A percentile compares a stretch with the other conserved stretches of the same genome.
Conservation (phyloP, 208 protist species). For the Trypanosoma boissoni region DNA sequence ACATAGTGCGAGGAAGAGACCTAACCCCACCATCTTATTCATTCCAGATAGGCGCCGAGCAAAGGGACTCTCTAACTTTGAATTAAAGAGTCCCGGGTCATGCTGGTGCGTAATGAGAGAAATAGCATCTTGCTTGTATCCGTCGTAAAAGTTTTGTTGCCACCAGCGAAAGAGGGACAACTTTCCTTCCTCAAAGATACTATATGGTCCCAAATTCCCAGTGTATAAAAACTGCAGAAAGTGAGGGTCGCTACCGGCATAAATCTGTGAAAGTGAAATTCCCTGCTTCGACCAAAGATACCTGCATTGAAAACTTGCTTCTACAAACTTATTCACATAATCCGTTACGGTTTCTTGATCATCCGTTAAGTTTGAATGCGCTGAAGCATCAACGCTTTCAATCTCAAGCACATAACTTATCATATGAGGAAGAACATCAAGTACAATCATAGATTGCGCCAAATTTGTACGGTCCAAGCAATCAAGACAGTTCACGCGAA, state of each 20-base stretch:
- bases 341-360: no score
- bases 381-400: no score
- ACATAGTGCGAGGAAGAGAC: constrained; percentile 35
- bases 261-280: constrained; percentile 64
- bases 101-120: constrained; percentile 75
- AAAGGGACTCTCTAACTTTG: constrained; percentile 65
- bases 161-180: constrained; percentile 64
- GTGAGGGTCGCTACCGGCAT: constrained; percentile 68
- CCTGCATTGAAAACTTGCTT: constrained; percentile 18
- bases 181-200: constrained; percentile 20
- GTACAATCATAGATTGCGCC: constrained; percentile 49
- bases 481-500: constrained; percentile 83
- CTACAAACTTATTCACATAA: neutral
- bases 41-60: constrained; percentile 57
- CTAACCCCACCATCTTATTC: constrained; percentile 54
- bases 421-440: constrained; percentile 47
- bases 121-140: constrained; percentile 73
- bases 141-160: constrained; percentile 82
- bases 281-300: constrained; percentile 58
- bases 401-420: constrained; percentile 34
- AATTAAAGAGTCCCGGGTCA: constrained; percentile 44
- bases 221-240: constrained; percentile 54
- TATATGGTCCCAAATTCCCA: constrained; percentile 10
- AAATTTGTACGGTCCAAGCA: constrained; percentile 85
- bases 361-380: no score